Percentiles rank a stretch among this genome's conserved stretches.
Conservation (phyloP, 139 green algal genomes). For the Chara braunii region DNA sequence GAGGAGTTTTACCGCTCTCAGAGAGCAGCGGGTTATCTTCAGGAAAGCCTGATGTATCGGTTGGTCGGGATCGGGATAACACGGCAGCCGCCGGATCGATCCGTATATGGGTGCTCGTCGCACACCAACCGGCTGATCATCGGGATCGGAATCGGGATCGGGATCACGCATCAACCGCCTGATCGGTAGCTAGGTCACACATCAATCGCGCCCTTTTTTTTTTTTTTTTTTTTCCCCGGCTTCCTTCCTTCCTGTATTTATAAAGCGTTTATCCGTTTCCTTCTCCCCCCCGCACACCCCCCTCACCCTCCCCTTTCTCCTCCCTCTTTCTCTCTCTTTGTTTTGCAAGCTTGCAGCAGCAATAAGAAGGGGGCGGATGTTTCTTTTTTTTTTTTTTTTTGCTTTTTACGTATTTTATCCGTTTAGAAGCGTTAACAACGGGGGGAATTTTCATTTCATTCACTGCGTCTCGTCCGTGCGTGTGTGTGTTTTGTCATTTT, state of each 20-base stretch:
- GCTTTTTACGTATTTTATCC: no score
- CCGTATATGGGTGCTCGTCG: neutral
- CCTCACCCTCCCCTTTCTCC: neutral
- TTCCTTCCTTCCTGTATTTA: neutral
- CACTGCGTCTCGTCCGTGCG: no score
- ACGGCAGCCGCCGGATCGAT: neutral
- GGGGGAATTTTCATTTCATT: no score
- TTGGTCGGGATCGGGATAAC: neutral
- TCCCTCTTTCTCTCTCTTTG: no score
- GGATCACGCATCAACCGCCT: conserved; percentile 3
- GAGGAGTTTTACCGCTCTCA: neutral
- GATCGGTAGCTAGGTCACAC: neutral
- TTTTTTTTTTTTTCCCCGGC: neutral
- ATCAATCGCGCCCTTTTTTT: neutral
- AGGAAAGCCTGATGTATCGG: neutral
- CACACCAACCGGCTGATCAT: neutral
- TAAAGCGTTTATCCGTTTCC: neutral
- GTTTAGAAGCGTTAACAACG: no score
- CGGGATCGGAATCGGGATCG: neutral
- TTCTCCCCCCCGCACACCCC: neutral
- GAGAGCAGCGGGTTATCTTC: neutral
- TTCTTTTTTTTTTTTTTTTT: no score
- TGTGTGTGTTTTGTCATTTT: no score
- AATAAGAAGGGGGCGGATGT: no score
- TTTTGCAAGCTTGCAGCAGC: no score